These are phyloP conservation scores for Aristolochia californica DNA, from an alignment of 164 flowering plant species.

Conservation along the genomic window DNA sequence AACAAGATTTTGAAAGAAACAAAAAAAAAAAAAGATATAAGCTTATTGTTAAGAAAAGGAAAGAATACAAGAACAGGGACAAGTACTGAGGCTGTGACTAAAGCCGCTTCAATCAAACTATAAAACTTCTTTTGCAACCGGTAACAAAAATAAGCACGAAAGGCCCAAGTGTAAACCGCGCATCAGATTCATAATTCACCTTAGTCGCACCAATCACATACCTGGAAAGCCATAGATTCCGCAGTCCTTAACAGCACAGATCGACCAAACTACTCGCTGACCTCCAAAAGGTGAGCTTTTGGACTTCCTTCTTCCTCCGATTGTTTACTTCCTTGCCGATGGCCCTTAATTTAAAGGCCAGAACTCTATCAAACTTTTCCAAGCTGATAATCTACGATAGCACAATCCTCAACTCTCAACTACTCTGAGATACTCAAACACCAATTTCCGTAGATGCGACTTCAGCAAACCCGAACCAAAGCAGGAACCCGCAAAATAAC, in stretches of 20 bases:
- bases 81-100: too few relatives aligned
- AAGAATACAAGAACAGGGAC: too few relatives aligned
- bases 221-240: conserved; percentile 11
- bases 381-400: neutral
- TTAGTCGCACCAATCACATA: neutral
- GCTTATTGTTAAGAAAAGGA: too few relatives aligned
- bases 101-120: too few relatives aligned
- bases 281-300: neutral
- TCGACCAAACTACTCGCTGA: neutral
- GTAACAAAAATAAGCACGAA: too few relatives aligned
- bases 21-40: too few relatives aligned
- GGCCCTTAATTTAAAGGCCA: neutral
- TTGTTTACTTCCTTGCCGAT: neutral
- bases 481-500: too few relatives aligned
- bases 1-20: too few relatives aligned
- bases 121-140: too few relatives aligned
- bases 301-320: neutral
- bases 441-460: neutral
- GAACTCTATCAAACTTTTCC: neutral
- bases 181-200: too few relatives aligned
- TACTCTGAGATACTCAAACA: too few relatives aligned
- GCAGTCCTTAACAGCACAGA: neutral
- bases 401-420: neutral
- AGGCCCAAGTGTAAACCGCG: too few relatives aligned
- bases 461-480: neutral